Percentiles rank a stretch among this genome's conserved stretches.
Evolutionary conservation across 208 protist species (phyloP).

Genomic region (Naegleria fowleri): DNA sequence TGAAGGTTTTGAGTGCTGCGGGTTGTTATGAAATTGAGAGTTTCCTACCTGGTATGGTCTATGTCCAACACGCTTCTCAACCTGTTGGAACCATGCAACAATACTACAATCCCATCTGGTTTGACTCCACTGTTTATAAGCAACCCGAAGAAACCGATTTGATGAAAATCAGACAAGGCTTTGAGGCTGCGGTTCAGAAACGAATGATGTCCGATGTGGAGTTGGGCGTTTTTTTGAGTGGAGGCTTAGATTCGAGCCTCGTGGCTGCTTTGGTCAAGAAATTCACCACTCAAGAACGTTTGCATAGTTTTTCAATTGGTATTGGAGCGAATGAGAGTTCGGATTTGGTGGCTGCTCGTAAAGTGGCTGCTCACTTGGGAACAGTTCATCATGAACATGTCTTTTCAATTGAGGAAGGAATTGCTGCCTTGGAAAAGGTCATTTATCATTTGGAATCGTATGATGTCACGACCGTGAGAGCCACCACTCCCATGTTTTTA

Average conservation of each 20-base stretch:
- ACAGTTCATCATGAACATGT: slow-evolving; percentile 73
- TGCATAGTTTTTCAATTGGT: slow-evolving; percentile 77
- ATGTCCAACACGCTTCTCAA: not conserved
- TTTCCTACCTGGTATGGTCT: not conserved
- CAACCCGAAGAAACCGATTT: not conserved
- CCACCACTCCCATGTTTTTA: slow-evolving; percentile 77
- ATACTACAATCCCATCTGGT: not conserved
- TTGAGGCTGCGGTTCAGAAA: slow-evolving; percentile 36
- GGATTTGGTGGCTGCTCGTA: slow-evolving; percentile 64
- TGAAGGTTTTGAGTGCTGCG: slow-evolving; percentile 19
- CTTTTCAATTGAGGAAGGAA: slow-evolving; percentile 76
- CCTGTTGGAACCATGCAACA: not conserved
- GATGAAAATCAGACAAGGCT: slow-evolving; percentile 24
- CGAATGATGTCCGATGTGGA: slow-evolving; percentile 65
- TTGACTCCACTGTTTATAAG: not conserved
- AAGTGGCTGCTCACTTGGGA: slow-evolving; percentile 65
- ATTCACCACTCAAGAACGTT: slow-evolving; percentile 41
- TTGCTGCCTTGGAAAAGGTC: slow-evolving; percentile 72
- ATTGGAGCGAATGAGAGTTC: slow-evolving; percentile 55
- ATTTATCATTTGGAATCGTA: slow-evolving; percentile 82
- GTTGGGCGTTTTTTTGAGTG: slow-evolving; percentile 72
- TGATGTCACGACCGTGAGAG: slow-evolving; percentile 79
- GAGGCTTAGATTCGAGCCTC: slow-evolving; percentile 64
- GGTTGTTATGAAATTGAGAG: not conserved
- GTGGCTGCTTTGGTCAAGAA: slow-evolving; percentile 58